phyloP scores from a whole-genome alignment of 129 eudicot species.

The Saussurea involucrata region DNA sequence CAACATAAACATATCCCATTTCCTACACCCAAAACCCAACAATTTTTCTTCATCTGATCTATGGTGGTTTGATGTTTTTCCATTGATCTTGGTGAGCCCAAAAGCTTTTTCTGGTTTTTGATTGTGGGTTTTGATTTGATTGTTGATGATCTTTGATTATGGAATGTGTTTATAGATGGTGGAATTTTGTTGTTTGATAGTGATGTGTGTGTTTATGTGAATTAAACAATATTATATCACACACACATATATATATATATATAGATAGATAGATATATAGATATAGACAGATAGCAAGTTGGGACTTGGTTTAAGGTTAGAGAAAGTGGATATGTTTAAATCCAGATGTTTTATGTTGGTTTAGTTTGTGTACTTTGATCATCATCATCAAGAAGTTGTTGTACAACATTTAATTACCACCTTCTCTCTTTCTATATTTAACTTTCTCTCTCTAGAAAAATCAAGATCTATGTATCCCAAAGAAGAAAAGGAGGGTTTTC shows the following conservation, averaged over 20 bases:
- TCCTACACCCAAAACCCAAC: background rate
- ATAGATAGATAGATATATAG: background rate
- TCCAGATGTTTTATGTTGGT: constrained; percentile 92
- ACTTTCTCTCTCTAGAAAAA: constrained; percentile 3
- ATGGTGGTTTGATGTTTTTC: background rate
- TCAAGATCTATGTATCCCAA: constrained; percentile 24
- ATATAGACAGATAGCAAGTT: constrained; percentile 11
- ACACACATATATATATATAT: background rate
- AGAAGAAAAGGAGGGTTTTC: constrained; percentile 30
- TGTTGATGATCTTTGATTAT: background rate
- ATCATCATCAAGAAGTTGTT: constrained; percentile 31
- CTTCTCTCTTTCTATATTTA: constrained; percentile 10
- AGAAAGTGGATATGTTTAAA: background rate
- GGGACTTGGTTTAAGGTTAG: constrained; percentile 12
- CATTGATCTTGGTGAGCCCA: background rate
- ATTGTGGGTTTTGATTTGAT: background rate
- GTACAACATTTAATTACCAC: constrained; percentile 26
- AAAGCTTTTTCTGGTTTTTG: background rate
- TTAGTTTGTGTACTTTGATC: background rate
- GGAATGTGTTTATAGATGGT: constrained; percentile 2
- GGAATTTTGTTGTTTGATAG: constrained; percentile 10
- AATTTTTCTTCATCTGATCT: background rate
- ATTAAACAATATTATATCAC: background rate
- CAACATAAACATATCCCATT: background rate
- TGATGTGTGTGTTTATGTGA: constrained; percentile 5